Conservation (phyloP, 2,329 filamentous ascomycete genomes). For the Aspergillus vadensis region DNA sequence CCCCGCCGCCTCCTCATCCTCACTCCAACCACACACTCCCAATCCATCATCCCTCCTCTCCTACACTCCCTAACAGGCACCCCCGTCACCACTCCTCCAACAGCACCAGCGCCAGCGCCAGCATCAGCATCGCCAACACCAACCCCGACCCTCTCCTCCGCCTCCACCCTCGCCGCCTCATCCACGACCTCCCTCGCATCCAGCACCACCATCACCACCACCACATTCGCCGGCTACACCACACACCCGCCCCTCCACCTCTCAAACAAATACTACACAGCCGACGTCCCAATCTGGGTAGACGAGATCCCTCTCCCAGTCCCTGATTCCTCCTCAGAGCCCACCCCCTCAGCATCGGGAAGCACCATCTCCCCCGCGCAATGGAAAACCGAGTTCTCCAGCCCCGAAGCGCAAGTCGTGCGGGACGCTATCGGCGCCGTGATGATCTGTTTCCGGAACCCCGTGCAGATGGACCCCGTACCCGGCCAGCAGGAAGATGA, state of each 20-base stretch:
- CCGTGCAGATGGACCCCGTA: slow-evolving; percentile 4
- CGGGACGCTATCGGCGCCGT: slow-evolving; percentile 49
- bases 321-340: slow-evolving; percentile 9
- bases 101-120: slow-evolving; percentile 25
- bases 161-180: slow-evolving; percentile 27
- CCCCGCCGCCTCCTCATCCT: slow-evolving; percentile 47
- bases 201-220: slow-evolving; percentile 21
- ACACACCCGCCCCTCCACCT: slow-evolving; percentile 46
- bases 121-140: slow-evolving; percentile 38
- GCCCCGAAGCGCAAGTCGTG: slow-evolving; percentile 45
- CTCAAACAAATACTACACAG: slow-evolving; percentile 47
- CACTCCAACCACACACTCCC: slow-evolving; percentile 39
- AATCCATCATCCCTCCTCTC: slow-evolving; percentile 39
- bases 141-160: slow-evolving; percentile 45
- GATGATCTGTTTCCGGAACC: slow-evolving; percentile 40
- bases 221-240: slow-evolving; percentile 49
- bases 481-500: background rate
- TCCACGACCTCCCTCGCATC: background rate
- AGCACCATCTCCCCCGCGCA: slow-evolving; percentile 19
- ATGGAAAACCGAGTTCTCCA: slow-evolving; percentile 47
- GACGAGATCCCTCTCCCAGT: slow-evolving; percentile 39
- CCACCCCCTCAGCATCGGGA: background rate
- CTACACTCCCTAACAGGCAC: slow-evolving; percentile 41
- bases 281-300: slow-evolving; percentile 50
- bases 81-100: slow-evolving; percentile 23